Base-by-base conservation (phyloP, 148 eudicot species). In the Talinum fruticosum region DNA sequence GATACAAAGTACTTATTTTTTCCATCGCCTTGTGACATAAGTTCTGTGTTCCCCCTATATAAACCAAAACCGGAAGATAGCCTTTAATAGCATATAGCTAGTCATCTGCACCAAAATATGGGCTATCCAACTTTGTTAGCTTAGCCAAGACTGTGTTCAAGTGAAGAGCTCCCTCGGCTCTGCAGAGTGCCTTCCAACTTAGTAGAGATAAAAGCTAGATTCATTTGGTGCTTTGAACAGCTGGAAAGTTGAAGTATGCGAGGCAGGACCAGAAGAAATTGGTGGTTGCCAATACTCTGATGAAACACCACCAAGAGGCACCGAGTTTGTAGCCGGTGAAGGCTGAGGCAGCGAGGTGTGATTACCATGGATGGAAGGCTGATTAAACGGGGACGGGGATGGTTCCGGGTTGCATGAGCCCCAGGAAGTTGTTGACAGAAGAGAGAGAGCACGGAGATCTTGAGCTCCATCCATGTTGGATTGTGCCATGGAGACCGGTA, bases 361-460 rank as follows among this genome's bases (percentile, higher is more conserved):
- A 57, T 72, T 79, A 6, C 12, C 28, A 24, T 79, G 81, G 69
- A 80, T 65, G 44, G 82, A 30, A 66, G 82, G 85, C 77, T 80
- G 47, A 14, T 10, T 65, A 19, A 83, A 81, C 21, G 79, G 54
- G 72, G 79, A 28, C 41, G 79, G 47, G 74, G 79, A 28, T 49
- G 83, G 74, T 51, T 74, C 83, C 10, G 84, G 87, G 47, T 81
- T 62, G 16, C 75, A 74, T 28, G 86, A 78, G 74, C 82, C 85
- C 97, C 91, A 87, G 4, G 93, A 75, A 73, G 84, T 86, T 78
- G 86, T 90, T 92, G 97, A 92, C 94, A 92, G 97, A 92, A 92
- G 97, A 92, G 97, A 92, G 97, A 90, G 97, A 92, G 97, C 97
- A 92, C 91, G 87, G 83, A 85, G 73, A 72, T 90, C 88, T 71